phyloP scores from a whole-genome alignment of 257 asterid genomes.

The Solanum paucissectum region DNA sequence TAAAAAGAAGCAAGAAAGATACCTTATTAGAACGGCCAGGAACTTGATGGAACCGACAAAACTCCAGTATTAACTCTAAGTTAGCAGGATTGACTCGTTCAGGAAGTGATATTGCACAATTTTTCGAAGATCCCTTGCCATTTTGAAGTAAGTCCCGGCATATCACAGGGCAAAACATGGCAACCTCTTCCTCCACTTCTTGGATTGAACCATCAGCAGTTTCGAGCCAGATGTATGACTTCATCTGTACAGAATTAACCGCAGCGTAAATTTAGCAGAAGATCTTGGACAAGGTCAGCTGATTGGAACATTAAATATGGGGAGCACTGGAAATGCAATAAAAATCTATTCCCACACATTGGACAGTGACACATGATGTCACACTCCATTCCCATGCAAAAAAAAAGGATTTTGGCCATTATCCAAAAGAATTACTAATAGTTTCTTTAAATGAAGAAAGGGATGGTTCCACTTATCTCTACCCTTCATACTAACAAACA shows the following conservation, averaged over 20 bases:
- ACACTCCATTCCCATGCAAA: background rate
- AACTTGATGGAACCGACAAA: slow-evolving; percentile 41
- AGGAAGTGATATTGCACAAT: slow-evolving; percentile 34
- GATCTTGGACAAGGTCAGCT: background rate
- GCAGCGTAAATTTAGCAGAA: background rate
- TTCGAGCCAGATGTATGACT: slow-evolving; percentile 37
- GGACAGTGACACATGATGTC: background rate
- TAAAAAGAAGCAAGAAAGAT: background rate
- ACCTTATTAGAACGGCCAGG: slow-evolving; percentile 43
- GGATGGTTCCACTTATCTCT: background rate
- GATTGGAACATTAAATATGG: background rate
- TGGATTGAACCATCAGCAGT: slow-evolving; percentile 40
- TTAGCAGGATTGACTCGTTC: slow-evolving; percentile 30
- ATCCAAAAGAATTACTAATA: background rate
- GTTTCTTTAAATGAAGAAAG: background rate
- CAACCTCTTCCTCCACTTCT: slow-evolving; percentile 46
- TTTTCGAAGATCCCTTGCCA: slow-evolving; percentile 34
- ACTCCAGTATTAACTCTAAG: slow-evolving; percentile 31
- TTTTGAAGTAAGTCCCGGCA: slow-evolving; percentile 30
- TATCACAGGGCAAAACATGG: slow-evolving; percentile 43
- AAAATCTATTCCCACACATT: background rate
- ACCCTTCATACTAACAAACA: background rate
- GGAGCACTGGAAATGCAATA: background rate
- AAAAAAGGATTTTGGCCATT: background rate
- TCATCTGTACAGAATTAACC: slow-evolving; percentile 12